Evolutionary conservation across 1,139 yeast species (phyloP), one percentile per base, ranked within the genome.

Genomic region (Yamadazyma buinensis): DNA sequence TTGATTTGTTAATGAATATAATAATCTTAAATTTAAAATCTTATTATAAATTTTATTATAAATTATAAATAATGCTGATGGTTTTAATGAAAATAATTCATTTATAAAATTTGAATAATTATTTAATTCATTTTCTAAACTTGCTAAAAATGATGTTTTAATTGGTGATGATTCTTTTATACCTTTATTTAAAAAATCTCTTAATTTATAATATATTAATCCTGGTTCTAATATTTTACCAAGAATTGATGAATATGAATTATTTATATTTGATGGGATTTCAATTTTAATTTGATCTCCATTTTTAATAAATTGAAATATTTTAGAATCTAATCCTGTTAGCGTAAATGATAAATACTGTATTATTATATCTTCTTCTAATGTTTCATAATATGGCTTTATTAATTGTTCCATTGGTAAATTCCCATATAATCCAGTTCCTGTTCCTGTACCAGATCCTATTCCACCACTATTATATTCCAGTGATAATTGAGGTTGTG

Each of bases 151-250:
- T 3, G 95, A 84, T 29, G 78, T 79, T 41, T 75, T 75, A 5
- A 83, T 71, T 8, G 87, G 80, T 2, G 84, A 73, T 5, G 54
- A 43, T 2, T 39, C 40, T 10, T 10, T 21, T n/a, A 22, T 28
- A 4, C 32, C 33, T 23, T 27, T 23, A 18, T 24, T 28, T 7
- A 35, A 15, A 12, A 38, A 35, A 1, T 42, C 35, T 10, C 55
- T 54, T 26, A 85, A 55, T 35, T 61, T 58, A 37, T 70, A 71
- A 57, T 76, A 85, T 7, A 87, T 60, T 28, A 90, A 57, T 0
- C 88, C 94, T 2, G 87, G 81, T 54, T 90, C 97, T 30, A 84
- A 61, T 1, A 85, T 59, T 32, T 68, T 61, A 37, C 73, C 76
- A 23, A 86, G 54, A 18, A 81, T 47, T 0, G 80, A 78, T 26